Base-by-base conservation (phyloP, 106 monocot genomes). In the Narthecium ossifragum region DNA sequence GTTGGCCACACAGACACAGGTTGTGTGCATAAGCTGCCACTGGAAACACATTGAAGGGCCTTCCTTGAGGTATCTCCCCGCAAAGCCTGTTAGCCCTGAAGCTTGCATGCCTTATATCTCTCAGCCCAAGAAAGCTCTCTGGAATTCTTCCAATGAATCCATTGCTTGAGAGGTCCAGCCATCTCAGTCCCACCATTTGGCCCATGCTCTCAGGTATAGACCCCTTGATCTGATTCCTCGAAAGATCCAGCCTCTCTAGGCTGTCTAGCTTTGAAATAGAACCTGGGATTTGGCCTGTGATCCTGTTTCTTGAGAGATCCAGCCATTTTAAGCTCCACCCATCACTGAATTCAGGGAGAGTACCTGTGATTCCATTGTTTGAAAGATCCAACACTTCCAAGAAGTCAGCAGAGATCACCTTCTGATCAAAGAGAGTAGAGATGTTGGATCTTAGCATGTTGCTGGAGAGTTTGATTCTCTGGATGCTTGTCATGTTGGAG, bases 81-180 rank as follows among this genome's bases (percentile, higher is more conserved):
- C 93, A 89, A 6, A 93, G 66, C 18, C 26, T 74, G 47, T 89
- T 89, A 8, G 38, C 56, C 46, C 81, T 79, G 69, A 93, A 85
- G 56, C 57, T 88, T 47, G 64, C 93, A 70, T 93, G 93, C 63
- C 47, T 62, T 13, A 93, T 40, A 8, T 31, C 62, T 17, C 23
- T 36, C 9, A 93, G 38, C 21, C 34, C 22, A 26, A 66, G 65
- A 59, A 94, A 70, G 46, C 53, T 78, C 10, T 61, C 66, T 9
- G 93, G 93, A 26, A 94, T 85, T 27, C 51, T 80, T 4, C 89
- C 85, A 15, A 53, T 72, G 8, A 93, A 34, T 21, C 31, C 36
- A 57, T 93, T 93, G 41, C 49, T 53, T 28, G 82, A 85, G 31
- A 94, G 7, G 50, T 94, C 85, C 46, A 94, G 48, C 85, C 85